Base-by-base conservation (phyloP, 2,329 filamentous ascomycete species). In the Orbilia ellipsospora region DNA sequence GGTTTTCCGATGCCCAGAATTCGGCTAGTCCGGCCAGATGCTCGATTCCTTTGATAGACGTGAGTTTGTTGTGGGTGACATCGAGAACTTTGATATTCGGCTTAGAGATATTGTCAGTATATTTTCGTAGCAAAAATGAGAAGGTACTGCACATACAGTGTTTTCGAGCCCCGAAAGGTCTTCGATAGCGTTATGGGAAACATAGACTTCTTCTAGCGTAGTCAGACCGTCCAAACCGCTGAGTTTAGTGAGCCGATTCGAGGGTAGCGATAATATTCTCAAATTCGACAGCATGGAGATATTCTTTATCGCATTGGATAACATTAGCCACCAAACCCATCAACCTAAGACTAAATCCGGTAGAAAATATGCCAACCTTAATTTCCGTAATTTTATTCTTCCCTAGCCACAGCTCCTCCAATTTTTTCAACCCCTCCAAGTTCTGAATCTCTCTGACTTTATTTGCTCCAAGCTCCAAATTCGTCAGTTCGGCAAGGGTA, bases 321-420 rank as follows among this genome's bases (percentile, higher is more conserved):
- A 7, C 10, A 36, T 36, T 10, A 7, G 6, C 31, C 31, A 10
- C 23, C 23, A 23, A n/a, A n/a, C 4, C 23, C 23, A 23, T 23
- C 23, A 2, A 23, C 4, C 23, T 4, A 23, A 23, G 1, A 36
- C 5, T 2, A 36, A 36, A 6, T 15, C 13, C 4, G n/a, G n/a
- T 60, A 60, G 48, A 13, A 52, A 52, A 20, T n/a, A n/a, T 36
- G 50, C 56, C 8, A 13, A 85, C 90, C 77, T 88, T 89, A 77
- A 98, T 88, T 80, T 93, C 88, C 0, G 90, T 91, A 79, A 99
- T 97, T 82, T 96, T 97, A 85, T 97, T 97, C 86, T 97, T 98
- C 70, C 92, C 95, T 16, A 98, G 84, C 94, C 94, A 98, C 15
- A 97, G 86, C 82, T 97, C 89, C 81, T 96, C 90, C n/a, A 99